A percentile compares a stretch with the other conserved stretches of the same genome.
phyloP scores from a whole-genome alignment of 306 rosid species.

The Cicer yamashitae region DNA sequence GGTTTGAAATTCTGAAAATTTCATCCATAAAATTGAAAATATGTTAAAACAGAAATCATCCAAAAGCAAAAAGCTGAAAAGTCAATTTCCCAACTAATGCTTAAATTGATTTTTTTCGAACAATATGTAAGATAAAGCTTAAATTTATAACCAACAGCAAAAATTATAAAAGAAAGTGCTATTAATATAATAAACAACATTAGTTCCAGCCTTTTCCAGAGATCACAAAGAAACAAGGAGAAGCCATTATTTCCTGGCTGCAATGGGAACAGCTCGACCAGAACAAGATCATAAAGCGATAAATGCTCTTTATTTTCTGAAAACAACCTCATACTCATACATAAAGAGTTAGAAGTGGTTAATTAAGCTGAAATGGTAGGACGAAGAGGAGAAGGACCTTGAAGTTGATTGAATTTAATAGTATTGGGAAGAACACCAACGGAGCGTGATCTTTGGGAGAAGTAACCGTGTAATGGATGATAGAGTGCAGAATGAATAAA shows the following conservation, averaged over 20 bases:
- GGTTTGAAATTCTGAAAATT: constrained; percentile 5
- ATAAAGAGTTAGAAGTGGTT: too few species aligned
- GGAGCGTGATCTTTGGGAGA: constrained; percentile 73
- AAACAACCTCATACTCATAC: neutral
- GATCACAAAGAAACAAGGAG: neutral
- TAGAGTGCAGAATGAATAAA: constrained; percentile 90
- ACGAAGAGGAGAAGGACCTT: constrained; percentile 51
- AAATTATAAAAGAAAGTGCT: neutral
- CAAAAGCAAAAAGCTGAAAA: constrained; percentile 12
- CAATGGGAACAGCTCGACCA: constrained; percentile 5
- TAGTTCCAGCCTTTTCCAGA: neutral
- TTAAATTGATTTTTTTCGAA: too few species aligned
- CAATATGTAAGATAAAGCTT: too few species aligned
- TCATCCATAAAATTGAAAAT: constrained; percentile 26
- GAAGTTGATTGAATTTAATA: constrained; percentile 75
- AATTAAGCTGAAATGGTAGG: neutral
- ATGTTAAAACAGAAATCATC: constrained; percentile 2
- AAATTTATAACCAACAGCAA: neutral
- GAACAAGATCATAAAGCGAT: constrained; percentile 1
- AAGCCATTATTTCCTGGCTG: neutral
- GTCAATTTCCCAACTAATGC: neutral
- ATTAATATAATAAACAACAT: constrained; percentile 7
- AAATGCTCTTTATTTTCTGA: neutral
- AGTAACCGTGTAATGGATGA: constrained; percentile 81
- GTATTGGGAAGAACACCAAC: constrained; percentile 77